Conservation (phyloP, 371 early-diverging fungal species). For the Mucor indicus region DNA sequence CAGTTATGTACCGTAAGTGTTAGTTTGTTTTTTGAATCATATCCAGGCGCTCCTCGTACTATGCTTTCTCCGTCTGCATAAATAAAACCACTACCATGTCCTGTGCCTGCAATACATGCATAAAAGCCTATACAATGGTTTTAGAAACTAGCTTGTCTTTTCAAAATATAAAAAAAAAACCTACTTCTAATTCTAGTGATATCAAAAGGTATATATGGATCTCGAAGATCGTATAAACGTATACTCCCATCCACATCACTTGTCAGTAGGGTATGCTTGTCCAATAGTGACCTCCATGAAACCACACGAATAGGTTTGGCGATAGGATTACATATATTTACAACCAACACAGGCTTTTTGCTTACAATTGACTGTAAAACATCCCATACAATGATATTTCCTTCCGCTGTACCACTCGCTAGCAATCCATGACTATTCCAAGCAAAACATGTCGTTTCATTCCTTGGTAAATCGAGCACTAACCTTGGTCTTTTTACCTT, state of each 20-base stretch:
- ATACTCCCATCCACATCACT: slow-evolving; percentile 4
- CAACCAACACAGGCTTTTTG: neutral
- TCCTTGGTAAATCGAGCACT: slow-evolving; percentile 9
- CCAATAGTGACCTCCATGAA: slow-evolving; percentile 6
- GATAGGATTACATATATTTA: slow-evolving; percentile 1
- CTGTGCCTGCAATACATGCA: slow-evolving; percentile 5
- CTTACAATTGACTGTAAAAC: slow-evolving; percentile 15
- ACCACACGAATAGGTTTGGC: slow-evolving; percentile 2
- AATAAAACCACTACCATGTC: slow-evolving; percentile 2
- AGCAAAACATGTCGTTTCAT: slow-evolving; percentile 8
- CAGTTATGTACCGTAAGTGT: slow-evolving; percentile 1
- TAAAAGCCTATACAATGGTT: slow-evolving; percentile 1
- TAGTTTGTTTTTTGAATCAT: neutral
- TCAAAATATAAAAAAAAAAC: neutral
- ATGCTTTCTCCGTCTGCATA: slow-evolving; percentile 1
- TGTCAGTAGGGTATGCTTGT: neutral
- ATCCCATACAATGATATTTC: slow-evolving; percentile 27
- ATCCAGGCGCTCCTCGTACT: neutral
- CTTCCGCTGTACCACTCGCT: slow-evolving; percentile 27
- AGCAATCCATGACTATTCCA: slow-evolving; percentile 26
- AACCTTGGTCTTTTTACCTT: slow-evolving; percentile 13
- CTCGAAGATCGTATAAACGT: slow-evolving; percentile 8
- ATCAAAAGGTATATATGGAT: slow-evolving; percentile 6
- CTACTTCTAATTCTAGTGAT: slow-evolving; percentile 8
- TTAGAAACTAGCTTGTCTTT: neutral